These are phyloP conservation scores for Xanthoceras sorbifolium DNA, from an alignment of 345 rosid genomes.

Conservation along the genomic window DNA sequence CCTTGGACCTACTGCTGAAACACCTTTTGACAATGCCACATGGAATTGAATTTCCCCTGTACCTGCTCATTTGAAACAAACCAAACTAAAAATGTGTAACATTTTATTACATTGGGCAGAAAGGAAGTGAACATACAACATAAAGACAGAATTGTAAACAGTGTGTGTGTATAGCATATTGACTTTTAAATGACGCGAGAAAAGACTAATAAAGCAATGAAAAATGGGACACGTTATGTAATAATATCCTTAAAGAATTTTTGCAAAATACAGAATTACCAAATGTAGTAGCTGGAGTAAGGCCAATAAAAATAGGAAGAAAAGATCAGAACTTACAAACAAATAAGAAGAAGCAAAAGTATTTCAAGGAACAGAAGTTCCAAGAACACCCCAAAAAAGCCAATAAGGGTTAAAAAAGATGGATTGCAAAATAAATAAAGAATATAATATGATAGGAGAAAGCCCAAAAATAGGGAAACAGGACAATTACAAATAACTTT, in stretches of 20 bases:
- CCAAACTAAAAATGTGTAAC: neutral
- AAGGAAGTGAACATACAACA: neutral
- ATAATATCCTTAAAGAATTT: neutral
- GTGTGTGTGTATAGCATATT: neutral
- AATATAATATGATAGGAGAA: neutral
- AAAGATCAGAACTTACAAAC: neutral
- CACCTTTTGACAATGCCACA: conserved; percentile 59
- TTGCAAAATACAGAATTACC: neutral
- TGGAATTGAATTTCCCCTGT: conserved; percentile 64
- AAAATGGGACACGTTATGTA: neutral
- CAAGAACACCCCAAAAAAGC: neutral
- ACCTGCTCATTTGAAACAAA: conserved; percentile 45
- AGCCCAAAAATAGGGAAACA: neutral
- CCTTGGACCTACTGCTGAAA: conserved; percentile 59
- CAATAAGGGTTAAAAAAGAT: neutral
- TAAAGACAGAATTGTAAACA: neutral
- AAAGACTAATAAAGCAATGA: neutral
- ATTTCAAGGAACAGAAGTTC: neutral
- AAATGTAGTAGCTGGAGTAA: neutral
- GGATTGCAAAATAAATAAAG: too few relatives aligned
- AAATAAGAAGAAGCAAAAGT: neutral
- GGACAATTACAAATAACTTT: neutral
- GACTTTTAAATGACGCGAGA: neutral
- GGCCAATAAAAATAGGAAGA: neutral
- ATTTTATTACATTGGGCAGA: neutral